Conservation (phyloP, 2,329 filamentous ascomycete species). For the Rhynchosporium secalis region DNA sequence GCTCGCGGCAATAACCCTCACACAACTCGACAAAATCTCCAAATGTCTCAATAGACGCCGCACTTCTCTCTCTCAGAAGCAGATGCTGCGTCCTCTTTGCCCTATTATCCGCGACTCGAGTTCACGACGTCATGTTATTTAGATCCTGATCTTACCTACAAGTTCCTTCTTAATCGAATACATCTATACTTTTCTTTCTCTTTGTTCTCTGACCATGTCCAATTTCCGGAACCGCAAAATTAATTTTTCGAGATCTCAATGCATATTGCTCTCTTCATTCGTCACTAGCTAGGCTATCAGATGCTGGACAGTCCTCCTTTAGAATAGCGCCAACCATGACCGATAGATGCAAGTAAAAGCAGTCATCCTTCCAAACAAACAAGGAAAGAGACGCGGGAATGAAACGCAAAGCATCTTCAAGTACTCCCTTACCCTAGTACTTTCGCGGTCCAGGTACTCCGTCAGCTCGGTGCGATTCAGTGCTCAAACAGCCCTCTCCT, state of each 20-base stretch:
- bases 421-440: background rate
- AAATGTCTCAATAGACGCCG: too few relatives aligned
- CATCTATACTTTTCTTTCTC: too few relatives aligned
- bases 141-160: too few relatives aligned
- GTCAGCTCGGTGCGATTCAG: background rate
- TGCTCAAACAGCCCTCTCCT: conserved; percentile 26
- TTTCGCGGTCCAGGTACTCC: conserved; percentile 18
- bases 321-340: conserved; percentile 9
- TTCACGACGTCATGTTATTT: too few relatives aligned
- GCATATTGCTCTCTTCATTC: conserved; percentile 14
- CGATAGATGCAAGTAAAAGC: conserved; percentile 14
- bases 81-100: too few relatives aligned
- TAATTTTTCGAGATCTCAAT: background rate
- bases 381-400: conserved; percentile 8
- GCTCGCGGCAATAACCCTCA: too few relatives aligned
- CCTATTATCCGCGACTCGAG: too few relatives aligned
- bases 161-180: too few relatives aligned
- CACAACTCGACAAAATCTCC: too few relatives aligned
- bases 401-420: background rate
- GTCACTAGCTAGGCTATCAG: conserved; percentile 11
- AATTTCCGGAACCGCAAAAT: too few relatives aligned
- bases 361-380: background rate
- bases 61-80: too few relatives aligned
- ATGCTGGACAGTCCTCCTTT: conserved; percentile 21
- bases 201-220: too few relatives aligned